Conservation (phyloP, 805 yeast genomes). For the Cyberlindnera maritima region DNA sequence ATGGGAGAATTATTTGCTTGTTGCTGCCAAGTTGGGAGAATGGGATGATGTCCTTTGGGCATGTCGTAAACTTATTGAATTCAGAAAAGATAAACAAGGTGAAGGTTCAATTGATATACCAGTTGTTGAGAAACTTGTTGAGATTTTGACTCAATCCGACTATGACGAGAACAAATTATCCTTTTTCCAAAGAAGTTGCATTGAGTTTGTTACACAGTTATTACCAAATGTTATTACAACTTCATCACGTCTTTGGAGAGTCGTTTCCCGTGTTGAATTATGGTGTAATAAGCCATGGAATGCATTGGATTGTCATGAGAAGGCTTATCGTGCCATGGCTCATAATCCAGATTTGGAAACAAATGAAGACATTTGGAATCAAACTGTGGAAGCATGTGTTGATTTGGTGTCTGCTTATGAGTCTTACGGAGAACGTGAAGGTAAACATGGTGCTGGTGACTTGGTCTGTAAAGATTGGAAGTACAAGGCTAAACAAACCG, state of each 20-base stretch:
- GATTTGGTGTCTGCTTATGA: conserved; percentile 86
- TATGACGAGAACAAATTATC: conserved; percentile 37
- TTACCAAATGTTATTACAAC: conserved; percentile 70
- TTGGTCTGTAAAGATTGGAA: conserved; percentile 92
- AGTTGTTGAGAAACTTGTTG: conserved; percentile 70
- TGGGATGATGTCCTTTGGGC: conserved; percentile 89
- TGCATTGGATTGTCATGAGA: conserved; percentile 80
- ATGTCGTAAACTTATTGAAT: conserved; percentile 55
- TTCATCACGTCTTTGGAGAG: conserved; percentile 65
- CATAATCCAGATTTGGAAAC: conserved; percentile 63
- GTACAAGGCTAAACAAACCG: conserved; percentile 70
- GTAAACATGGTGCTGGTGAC: conserved; percentile 76
- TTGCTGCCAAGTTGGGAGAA: conserved; percentile 77
- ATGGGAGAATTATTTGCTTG: conserved; percentile 82
- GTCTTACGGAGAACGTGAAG: conserved; percentile 80
- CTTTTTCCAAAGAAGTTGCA: conserved; percentile 65
- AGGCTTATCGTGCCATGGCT: conserved; percentile 73
- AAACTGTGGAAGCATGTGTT: conserved; percentile 72
- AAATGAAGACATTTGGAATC: conserved; percentile 65
- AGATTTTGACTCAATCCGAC: conserved; percentile 52
- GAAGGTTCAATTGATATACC: conserved; percentile 73
- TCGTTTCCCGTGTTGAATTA: conserved; percentile 78
- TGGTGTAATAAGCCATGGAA: conserved; percentile 91
- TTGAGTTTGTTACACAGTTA: conserved; percentile 66
- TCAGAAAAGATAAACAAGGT: conserved; percentile 53